Evolutionary conservation across 2,329 filamentous ascomycete species (phyloP), one percentile per base, ranked within the genome.

Genomic region (Geosmithia putterillii): DNA sequence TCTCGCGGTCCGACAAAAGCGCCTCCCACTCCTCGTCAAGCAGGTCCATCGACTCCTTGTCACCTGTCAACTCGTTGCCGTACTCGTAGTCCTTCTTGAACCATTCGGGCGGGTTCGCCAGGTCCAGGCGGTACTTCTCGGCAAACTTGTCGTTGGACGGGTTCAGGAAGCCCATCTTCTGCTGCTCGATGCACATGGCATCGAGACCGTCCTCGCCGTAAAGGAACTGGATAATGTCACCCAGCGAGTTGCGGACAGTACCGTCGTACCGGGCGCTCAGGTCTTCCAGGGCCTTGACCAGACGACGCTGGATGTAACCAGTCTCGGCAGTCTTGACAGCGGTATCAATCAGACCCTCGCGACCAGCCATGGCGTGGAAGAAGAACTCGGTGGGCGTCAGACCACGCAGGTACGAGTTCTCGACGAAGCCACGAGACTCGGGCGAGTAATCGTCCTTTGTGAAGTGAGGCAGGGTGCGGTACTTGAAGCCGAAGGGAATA

Each of bases 291-390:
- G 94, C 94, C 67, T 98, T 98, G 57, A 98, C 92, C 39, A 98
- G 76, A 71, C 94, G 88, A 67, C 92, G 86, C 65, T 98, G 94
- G 51, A 98, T 98, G 62, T 98, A 98, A 66, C 92, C 92, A 45
- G 94, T 98, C 65, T 98, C 94, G 18, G 92, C 92, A 51, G 92
- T 98, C 76, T 98, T 98, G 66, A 98, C 94, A 51, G 92, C 92
- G 42, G 92, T 98, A 74, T 98, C 92, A 54, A 98, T 98, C 44
- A 98, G 74, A 94, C 92, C 92, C 67, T 98, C 92, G 71, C 92
- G 81, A 87, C 92, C 92, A 73, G 92, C 92, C 92, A 98, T 98
- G 58, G 92, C 92, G 76, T 98, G 92, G 75, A 98, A 98, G 71
- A 95, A 98, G 68, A 98, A 98, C 54, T 98, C 92, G 1, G 86